Conservation (phyloP, 495 filamentous ascomycete genomes). For the Penicillium pancosmium region DNA sequence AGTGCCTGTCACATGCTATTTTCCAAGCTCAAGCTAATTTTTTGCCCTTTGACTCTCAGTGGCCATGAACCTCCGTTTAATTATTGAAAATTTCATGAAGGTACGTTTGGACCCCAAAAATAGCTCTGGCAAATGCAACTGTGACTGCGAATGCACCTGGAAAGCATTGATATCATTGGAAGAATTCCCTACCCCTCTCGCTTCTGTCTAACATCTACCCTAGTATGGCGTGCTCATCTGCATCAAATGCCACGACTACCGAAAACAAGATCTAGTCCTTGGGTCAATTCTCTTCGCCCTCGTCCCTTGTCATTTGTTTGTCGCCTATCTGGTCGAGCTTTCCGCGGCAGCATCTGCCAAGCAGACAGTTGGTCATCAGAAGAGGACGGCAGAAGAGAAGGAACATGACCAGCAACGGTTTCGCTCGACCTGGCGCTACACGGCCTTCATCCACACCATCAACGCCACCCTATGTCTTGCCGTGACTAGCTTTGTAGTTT, state of each 20-base stretch:
- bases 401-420: constrained; percentile 54
- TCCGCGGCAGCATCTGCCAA: constrained; percentile 77
- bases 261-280: constrained; percentile 72
- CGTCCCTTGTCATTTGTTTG: constrained; percentile 85
- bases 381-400: constrained; percentile 61
- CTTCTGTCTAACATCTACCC: background rate
- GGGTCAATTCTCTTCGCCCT: constrained; percentile 78
- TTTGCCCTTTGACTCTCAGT: constrained; percentile 48
- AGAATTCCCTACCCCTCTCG: too few relatives aligned
- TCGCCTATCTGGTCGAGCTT: constrained; percentile 86
- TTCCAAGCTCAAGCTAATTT: constrained; percentile 19
- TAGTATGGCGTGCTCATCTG: constrained; percentile 95
- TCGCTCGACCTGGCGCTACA: constrained; percentile 72
- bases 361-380: constrained; percentile 60
- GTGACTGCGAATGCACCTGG: too few relatives aligned
- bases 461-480: constrained; percentile 82
- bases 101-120: constrained; percentile 37
- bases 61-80: constrained; percentile 87
- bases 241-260: constrained; percentile 86
- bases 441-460: constrained; percentile 75
- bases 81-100: constrained; percentile 98
- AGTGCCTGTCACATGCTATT: background rate
- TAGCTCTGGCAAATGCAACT: too few relatives aligned
- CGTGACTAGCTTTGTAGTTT: constrained; percentile 82
- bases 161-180: too few relatives aligned